Base-by-base conservation (phyloP, 495 filamentous ascomycete genomes). In the Lepraria neglecta region DNA sequence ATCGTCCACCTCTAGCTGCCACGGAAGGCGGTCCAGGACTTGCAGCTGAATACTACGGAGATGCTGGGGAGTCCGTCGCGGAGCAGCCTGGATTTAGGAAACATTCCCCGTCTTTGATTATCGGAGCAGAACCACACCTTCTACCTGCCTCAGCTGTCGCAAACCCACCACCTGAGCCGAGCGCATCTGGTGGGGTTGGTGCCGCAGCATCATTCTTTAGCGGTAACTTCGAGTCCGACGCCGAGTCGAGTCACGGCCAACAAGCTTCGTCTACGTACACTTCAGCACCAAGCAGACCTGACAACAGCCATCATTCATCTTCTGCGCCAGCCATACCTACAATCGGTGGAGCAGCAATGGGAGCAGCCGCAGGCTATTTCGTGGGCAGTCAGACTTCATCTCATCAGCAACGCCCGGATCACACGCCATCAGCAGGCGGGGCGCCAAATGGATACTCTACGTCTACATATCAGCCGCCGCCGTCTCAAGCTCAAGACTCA, bases 1-100 rank as follows among this genome's bases (percentile, higher is more conserved):
- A 80, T 62, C 74, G 71, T 54, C 81, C 80, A n/a, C 74, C 75
- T n/a, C 74, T 82, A 45, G 76, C 75, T 56, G 73, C 73, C 6
- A 63, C 57, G 27, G 68, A 69, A 64, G 66, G 72, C 35, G 63
- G 72, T 58, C 69, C 72, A 48, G 84, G 84, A 31, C 77, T 78
- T n/a, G 85, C 85, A 3, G 81, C 85, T 27, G 83, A 86, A 50
- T 88, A 85, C 68, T 87, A 87, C 63, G 78, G 79, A 19, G 85
- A 87, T 69, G 80, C 83, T 67, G 85, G 84, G 0, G 73, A 87
- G 65, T 85, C 82, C 14, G 83, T 87, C 12, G 65, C 70, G n/a
- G 60, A 75, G 2, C 85, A 87, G 69, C 84, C 85, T 3, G 84
- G 85, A 42, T 72, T 83, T 5, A 77, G 84, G 35, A 77, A 78